Base-by-base conservation (phyloP, 2,329 filamentous ascomycete genomes). In the Lizonia empirigonia region DNA sequence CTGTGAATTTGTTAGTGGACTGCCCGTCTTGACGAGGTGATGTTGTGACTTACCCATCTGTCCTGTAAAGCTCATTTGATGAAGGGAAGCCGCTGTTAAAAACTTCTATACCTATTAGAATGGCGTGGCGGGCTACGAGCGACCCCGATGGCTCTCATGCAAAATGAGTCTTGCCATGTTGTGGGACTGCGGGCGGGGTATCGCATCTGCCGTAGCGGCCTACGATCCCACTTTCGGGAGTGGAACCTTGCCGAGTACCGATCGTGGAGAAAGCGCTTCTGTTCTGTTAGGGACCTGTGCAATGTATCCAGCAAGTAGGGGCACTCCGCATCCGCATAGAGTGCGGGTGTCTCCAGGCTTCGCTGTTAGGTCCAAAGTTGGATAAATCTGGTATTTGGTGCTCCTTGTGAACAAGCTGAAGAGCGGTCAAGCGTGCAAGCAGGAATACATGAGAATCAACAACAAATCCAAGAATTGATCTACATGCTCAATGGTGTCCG, bases 51-150 rank as follows among this genome's bases (percentile, higher is more conserved):
- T 30, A 30, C 27, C 13, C 27, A 30, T 30, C 27, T 15, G 27
- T 30, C 27, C 27, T 30, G n/a, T n/a, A n/a, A n/a, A n/a, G 27
- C 6, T 30, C 6, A 30, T 15, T 30, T 1, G 13, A 30, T 30
- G 27, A 3, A 30, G 9, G 5, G n/a, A n/a, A 7, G n/a, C 15
- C 1, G 0, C 4, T 4, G 12, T 1, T 15, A 4, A 1, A 1
- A n/a, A 29, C 5, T 13, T 29, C 13, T 29, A n/a, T 29, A 29
- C 1, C 4, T 5, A n/a, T 15, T n/a, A n/a, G 2, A 5, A 13
- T 29, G 5, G 7, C 4, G 3, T 4, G 4, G 12, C 7, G 12
- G 12, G 26, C 0, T n/a, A 12, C 7, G 24, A n/a, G n/a, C n/a
- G n/a, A n/a, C n/a, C n/a, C n/a, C n/a, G n/a, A n/a, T n/a, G n/a